Base-by-base conservation (phyloP, 140 eudicot species). In the Artemisia princeps region DNA sequence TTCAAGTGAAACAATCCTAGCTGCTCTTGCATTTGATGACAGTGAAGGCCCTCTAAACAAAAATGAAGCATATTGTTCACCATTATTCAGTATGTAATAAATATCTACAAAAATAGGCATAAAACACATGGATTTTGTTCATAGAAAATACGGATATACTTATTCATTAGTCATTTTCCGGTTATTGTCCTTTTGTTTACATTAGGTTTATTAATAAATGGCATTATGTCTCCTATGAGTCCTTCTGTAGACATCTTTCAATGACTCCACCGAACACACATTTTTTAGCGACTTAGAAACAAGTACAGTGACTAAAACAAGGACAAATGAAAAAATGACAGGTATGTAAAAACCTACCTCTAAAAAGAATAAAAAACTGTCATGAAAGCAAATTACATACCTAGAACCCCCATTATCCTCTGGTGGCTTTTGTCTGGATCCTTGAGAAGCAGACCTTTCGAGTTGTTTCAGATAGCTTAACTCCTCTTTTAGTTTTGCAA, bases 401-500 rank as follows among this genome's bases (percentile, higher is more conserved):
- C 87, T 84, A 46, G 52, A 46, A 46, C 15, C n/a, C 14, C 14
- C 14, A 3, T 1, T 46, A 10, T 46, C 52, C 52, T 46, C 52
- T 46, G 52, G n/a, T 23, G 26, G 67, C 59, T 84, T 76, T 78
- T 73, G 42, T 33, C 42, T 82, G 33, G 83, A 50, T 37, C 83
- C 87, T 62, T 79, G 73, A 52, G 83, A 79, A 79, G 90, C 84
- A 70, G 82, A 58, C 67, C 86, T 89, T 54, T 82, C 99, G 50
- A 72, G 79, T 73, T 84, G 96, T 82, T 82, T 84, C 74, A 92
- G 74, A 63, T 82, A 78, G 71, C 94, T 78, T 57, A 92, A 75
- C 73, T 92, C 99, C 68, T 92, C 99, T 67, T 85, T 95, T 61
- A 88, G 73, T 67, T 89, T 82, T 63, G 94, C 87, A 68, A 78